Conservation (phyloP, 2,329 filamentous ascomycete species). For the Aspergillus texensis region DNA sequence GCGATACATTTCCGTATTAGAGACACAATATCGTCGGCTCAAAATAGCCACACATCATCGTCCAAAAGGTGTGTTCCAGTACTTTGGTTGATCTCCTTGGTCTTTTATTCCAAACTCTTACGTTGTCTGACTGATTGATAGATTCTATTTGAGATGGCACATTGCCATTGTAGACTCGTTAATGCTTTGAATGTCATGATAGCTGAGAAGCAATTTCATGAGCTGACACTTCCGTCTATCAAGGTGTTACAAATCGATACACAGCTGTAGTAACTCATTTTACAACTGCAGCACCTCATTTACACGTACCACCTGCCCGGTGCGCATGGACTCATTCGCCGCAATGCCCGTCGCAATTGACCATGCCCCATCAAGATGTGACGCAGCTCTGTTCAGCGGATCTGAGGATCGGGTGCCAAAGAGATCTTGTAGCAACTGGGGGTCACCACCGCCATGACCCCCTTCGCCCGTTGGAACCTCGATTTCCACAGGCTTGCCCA, state of each 20-base stretch:
- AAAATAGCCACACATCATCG: no score
- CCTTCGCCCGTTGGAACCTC: conserved; percentile 55
- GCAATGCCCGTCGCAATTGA: conserved; percentile 64
- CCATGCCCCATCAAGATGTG: conserved; percentile 61
- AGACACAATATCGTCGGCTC: no score
- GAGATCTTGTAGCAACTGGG: conserved; percentile 59
- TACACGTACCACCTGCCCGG: conserved; percentile 59
- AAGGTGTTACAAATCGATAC: neutral
- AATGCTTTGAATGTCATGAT: neutral
- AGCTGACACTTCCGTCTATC: neutral
- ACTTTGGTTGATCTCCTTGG: no score
- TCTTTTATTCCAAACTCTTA: no score
- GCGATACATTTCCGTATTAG: no score
- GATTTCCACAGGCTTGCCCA: conserved; percentile 60
- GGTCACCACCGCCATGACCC: conserved; percentile 64
- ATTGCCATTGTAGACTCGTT: neutral
- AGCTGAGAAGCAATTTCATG: neutral
- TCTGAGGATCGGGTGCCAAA: conserved; percentile 54
- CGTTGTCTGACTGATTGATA: no score
- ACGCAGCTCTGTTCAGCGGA: conserved; percentile 58
- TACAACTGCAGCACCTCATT: conserved; percentile 45
- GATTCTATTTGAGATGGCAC: neutral
- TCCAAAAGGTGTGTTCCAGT: no score
- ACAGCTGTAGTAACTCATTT: neutral
- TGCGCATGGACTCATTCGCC: conserved; percentile 61